Conservation (phyloP, 139 green algal species). For the Chara braunii region DNA sequence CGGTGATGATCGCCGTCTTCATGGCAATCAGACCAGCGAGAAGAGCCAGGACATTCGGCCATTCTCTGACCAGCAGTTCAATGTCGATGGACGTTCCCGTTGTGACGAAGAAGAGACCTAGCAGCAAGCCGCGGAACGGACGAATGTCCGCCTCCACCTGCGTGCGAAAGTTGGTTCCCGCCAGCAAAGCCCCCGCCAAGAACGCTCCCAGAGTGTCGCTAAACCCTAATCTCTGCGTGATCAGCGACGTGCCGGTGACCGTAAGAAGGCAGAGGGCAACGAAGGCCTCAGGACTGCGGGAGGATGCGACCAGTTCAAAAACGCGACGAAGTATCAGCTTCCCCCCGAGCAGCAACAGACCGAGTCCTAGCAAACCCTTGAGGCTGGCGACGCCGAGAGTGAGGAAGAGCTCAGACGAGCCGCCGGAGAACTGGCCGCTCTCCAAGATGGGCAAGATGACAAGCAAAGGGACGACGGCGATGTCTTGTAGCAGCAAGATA, state of each 20-base stretch:
- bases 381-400: conserved; percentile 61
- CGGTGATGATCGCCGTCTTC: conserved; percentile 77
- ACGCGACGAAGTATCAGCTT: conserved; percentile 66
- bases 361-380: conserved; percentile 55
- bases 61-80: conserved; percentile 59
- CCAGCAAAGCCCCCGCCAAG: conserved; percentile 90
- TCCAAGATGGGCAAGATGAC: conserved; percentile 96
- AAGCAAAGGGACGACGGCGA: conserved; percentile 96
- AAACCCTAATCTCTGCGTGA: conserved; percentile 78
- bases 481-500: conserved; percentile 90
- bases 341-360: conserved; percentile 70
- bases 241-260: conserved; percentile 71
- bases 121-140: conserved; percentile 95
- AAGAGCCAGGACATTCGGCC: conserved; percentile 59
- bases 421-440: neutral
- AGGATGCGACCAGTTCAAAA: conserved; percentile 72
- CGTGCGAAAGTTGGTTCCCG: conserved; percentile 95
- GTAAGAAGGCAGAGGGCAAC: conserved; percentile 85
- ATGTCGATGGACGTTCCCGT: conserved; percentile 40
- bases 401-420: conserved; percentile 40
- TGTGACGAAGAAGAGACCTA: conserved; percentile 97
- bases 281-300: conserved; percentile 77
- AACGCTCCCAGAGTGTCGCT: conserved; percentile 90
- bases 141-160: conserved; percentile 97
- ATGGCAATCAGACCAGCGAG: conserved; percentile 69